Conservation (phyloP, 345 rosid species). For the Murraya paniculata region DNA sequence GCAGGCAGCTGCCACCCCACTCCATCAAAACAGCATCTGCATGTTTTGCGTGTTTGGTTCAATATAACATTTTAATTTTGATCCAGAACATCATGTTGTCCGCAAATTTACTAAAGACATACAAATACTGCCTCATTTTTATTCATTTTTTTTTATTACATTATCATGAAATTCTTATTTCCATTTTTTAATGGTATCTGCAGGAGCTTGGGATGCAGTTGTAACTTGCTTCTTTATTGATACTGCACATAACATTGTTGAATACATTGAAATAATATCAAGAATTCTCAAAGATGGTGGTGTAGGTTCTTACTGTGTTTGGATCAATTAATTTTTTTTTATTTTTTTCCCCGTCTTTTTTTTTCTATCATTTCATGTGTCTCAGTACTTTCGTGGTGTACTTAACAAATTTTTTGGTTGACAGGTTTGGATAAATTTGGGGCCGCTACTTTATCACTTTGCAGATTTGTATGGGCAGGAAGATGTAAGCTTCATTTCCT, state of each 20-base stretch:
- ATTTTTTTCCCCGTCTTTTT: neutral
- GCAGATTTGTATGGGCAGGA: slow-evolving; percentile 78
- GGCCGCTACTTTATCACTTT: slow-evolving; percentile 93
- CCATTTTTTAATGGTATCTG: slow-evolving; percentile 23
- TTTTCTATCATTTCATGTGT: neutral
- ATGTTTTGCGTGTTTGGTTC: neutral
- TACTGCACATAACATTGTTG: slow-evolving; percentile 89
- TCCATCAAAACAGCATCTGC: neutral
- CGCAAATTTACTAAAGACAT: neutral
- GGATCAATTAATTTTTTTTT: slow-evolving; percentile 1
- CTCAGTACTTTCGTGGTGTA: slow-evolving; percentile 14
- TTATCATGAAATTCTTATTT: slow-evolving; percentile 4
- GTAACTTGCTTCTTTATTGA: slow-evolving; percentile 96
- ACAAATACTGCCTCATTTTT: neutral
- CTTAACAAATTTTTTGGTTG: slow-evolving; percentile 9
- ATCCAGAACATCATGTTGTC: neutral
- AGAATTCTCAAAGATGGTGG: slow-evolving; percentile 92
- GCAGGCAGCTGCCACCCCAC: neutral
- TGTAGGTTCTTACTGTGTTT: slow-evolving; percentile 45
- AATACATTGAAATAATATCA: slow-evolving; percentile 91
- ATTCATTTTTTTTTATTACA: neutral
- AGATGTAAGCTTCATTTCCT: slow-evolving; percentile 57
- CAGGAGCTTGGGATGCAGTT: slow-evolving; percentile 96
- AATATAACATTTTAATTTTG: neutral
- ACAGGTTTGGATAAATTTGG: slow-evolving; percentile 96